phyloP scores from a whole-genome alignment of 1,284 basidiomycete species.

The Takashimella koratensis region DNA sequence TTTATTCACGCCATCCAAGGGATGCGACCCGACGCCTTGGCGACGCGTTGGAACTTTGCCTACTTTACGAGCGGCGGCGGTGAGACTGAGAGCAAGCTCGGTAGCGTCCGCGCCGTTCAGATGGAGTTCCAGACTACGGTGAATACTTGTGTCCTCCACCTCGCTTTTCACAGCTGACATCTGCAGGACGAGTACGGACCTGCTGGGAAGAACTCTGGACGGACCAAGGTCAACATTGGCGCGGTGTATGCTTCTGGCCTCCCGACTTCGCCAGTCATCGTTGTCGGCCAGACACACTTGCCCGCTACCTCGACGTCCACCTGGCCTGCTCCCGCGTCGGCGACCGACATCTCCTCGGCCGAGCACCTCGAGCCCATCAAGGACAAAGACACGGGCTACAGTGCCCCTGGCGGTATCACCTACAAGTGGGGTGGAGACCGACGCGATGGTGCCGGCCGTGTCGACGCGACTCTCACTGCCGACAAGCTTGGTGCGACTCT shows the following conservation, averaged over 20 bases:
- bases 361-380: slow-evolving; percentile 61
- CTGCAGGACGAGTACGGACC: slow-evolving; percentile 62
- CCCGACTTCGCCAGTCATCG: slow-evolving; percentile 20
- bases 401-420: slow-evolving; percentile 64
- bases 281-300: slow-evolving; percentile 64
- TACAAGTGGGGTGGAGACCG: slow-evolving; percentile 76
- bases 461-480: slow-evolving; percentile 58
- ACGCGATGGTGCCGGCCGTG: slow-evolving; percentile 52
- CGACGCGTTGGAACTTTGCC: slow-evolving; percentile 92
- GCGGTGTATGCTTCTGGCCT: slow-evolving; percentile 41
- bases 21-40: slow-evolving; percentile 90
- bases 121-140: slow-evolving; percentile 92
- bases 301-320: slow-evolving; percentile 57
- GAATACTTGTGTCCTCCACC: slow-evolving; percentile 4
- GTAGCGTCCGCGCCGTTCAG: slow-evolving; percentile 79
- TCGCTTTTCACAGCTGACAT: not conserved
- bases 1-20: slow-evolving; percentile 91
- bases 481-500: slow-evolving; percentile 58
- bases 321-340: slow-evolving; percentile 19
- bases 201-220: slow-evolving; percentile 70
- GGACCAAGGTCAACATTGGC: slow-evolving; percentile 78
- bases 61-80: slow-evolving; percentile 66
- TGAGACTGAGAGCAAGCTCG: slow-evolving; percentile 56
- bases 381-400: slow-evolving; percentile 76
- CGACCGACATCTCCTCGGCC: slow-evolving; percentile 64